These are phyloP conservation scores for Calonectria hongkongensis DNA, from an alignment of 2,329 filamentous ascomycete species.

Conservation along the genomic window DNA sequence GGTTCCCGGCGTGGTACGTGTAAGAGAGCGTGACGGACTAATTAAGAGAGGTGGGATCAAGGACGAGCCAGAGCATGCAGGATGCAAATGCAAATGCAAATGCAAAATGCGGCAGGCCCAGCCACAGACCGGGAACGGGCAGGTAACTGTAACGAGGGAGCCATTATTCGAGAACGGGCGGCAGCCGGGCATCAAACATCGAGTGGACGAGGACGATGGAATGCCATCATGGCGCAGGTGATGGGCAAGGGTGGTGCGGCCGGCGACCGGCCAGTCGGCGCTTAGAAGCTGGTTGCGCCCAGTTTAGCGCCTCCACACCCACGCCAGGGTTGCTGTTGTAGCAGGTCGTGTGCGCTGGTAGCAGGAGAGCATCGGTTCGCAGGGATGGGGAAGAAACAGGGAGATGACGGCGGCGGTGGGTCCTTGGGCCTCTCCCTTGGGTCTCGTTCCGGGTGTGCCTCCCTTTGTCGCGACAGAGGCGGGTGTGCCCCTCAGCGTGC, in stretches of 20 bases:
- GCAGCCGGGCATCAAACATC: conserved; percentile 46
- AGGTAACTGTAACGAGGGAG: conserved; percentile 29
- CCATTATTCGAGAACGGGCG: conserved; percentile 45
- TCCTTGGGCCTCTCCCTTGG: conserved; percentile 25
- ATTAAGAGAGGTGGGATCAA: conserved; percentile 20
- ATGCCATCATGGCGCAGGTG: conserved; percentile 55
- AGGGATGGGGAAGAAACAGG: conserved; percentile 30
- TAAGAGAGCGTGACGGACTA: conserved; percentile 24
- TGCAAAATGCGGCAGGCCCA: conserved; percentile 34
- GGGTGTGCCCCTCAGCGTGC: conserved; percentile 41
- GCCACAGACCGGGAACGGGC: conserved; percentile 32
- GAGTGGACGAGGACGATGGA: conserved; percentile 53
- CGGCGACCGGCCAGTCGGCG: conserved; percentile 60
- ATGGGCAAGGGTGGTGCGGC: conserved; percentile 57
- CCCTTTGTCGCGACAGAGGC: conserved; percentile 26
- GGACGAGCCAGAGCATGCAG: conserved; percentile 19
- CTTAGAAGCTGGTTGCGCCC: conserved; percentile 54
- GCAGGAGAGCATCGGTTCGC: conserved; percentile 36
- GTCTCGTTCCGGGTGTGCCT: conserved; percentile 20
- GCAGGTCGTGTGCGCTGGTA: conserved; percentile 32
- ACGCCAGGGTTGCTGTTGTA: conserved; percentile 41
- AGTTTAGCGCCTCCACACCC: conserved; percentile 52
- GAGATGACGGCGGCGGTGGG: conserved; percentile 53
- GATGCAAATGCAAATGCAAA: conserved; percentile 39
- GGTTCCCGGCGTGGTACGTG: conserved; percentile 33